phyloP scores from a whole-genome alignment of 202 grass and related monocot species.

The Elaeis oleifera region DNA sequence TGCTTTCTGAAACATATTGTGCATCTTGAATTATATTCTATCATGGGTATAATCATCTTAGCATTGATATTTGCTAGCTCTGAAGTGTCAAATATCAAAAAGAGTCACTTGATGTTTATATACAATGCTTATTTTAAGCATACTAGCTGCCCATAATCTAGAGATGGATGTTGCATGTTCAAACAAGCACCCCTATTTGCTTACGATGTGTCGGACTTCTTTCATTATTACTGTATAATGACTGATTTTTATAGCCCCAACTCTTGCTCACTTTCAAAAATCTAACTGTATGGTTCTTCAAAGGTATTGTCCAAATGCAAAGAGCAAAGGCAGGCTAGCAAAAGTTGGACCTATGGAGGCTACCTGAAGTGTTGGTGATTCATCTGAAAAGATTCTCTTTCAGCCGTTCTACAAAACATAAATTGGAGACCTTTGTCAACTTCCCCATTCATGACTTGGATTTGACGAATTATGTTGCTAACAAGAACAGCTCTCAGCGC shows the following conservation, averaged over 20 bases:
- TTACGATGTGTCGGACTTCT: too few species aligned
- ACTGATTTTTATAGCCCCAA: neutral
- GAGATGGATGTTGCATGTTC: too few species aligned
- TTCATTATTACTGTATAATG: too few species aligned
- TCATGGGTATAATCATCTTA: too few species aligned
- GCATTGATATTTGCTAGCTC: too few species aligned
- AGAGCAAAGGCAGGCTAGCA: conserved; percentile 97
- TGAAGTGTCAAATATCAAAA: too few species aligned
- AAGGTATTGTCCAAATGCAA: conserved; percentile 98
- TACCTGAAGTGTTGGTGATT: conserved; percentile 93
- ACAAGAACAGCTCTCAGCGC: conserved; percentile 62
- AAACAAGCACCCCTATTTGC: too few species aligned
- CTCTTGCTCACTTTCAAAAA: conserved; percentile 2
- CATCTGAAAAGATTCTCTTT: conserved; percentile 98
- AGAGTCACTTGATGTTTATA: too few species aligned
- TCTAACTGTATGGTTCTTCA: conserved; percentile 10
- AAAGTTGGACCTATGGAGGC: conserved; percentile 99
- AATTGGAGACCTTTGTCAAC: conserved; percentile 93
- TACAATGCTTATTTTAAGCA: too few species aligned
- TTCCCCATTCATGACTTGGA: conserved; percentile 89
- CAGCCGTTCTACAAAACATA: conserved; percentile 87
- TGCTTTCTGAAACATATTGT: too few species aligned
- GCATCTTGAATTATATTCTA: too few species aligned
- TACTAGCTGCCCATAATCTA: too few species aligned
- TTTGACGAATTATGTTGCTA: conserved; percentile 92